Evolutionary conservation across 441 rosid genomes (phyloP), one percentile per base, ranked within the genome.

Genomic region (Gossypium schwendimanii): DNA sequence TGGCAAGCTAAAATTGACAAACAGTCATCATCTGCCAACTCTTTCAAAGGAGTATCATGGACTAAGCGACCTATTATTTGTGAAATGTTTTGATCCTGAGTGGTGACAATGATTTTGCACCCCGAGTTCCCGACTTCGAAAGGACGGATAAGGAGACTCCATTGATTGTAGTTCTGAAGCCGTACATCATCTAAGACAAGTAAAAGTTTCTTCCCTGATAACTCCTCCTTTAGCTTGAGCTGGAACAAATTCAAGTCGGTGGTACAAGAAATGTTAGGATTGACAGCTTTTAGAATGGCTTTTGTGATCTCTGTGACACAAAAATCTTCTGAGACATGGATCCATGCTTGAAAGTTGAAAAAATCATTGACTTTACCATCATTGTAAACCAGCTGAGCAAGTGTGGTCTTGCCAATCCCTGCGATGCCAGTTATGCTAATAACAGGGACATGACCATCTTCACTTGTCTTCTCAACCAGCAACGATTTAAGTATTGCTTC

Each of bases 111-210:
- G 1, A 76, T 53, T 63, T 69, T 75, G 72, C 74, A 62, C 17
- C 36, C 71, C 7, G 71, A 36, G 36, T 62, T 69, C n/a, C 57
- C 41, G 0, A 36, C 74, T 52, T 24, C 44, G 3, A 75, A 53
- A 21, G 74, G 78, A 2, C 23, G 2, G 31, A 57, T 44, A 24
- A 62, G 26, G 20, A 8, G 11, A 10, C 59, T 6, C 78, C 74
- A 75, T 4, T 23, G 23, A 2, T 57, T 33, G 20, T 39, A 63
- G 6, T 70, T 70, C 33, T 57, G 77, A 31, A 15, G 68, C 81
- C 75, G 58, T 6, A 78, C 63, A 58, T 78, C 77, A 68, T 75
- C 81, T 2, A 78, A 14, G 7, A 78, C 75, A 2, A 77, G 18
- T 26, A 77, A 53, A 69, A 73, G 28, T 28, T 72, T 79, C 49